phyloP scores from a whole-genome alignment of 805 yeast species.

The Metschnikowia anglica region DNA sequence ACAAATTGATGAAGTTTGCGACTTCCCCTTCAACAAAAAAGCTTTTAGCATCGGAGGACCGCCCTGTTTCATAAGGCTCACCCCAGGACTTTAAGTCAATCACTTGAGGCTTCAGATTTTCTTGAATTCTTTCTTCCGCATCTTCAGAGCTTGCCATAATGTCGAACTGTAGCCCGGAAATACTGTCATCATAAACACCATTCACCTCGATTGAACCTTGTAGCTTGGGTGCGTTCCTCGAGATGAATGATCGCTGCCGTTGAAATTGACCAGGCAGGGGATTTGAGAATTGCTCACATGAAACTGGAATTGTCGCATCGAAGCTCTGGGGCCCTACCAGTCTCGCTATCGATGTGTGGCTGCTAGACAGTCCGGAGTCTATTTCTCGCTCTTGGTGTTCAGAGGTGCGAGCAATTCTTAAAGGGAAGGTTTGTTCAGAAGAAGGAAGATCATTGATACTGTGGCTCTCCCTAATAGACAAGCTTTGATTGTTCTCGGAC shows the following conservation, averaged over 20 bases:
- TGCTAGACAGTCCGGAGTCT: neutral
- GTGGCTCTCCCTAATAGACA: too few species aligned
- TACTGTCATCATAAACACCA: neutral
- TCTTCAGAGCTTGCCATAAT: too few species aligned
- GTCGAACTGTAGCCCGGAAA: neutral
- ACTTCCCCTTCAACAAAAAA: neutral
- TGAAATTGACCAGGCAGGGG: neutral
- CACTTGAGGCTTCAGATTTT: neutral
- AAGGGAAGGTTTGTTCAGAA: neutral
- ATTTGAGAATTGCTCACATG: neutral
- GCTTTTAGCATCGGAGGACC: neutral
- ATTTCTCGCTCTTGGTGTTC: neutral
- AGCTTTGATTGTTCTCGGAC: neutral
- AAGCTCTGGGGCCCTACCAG: neutral
- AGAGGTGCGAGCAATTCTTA: neutral
- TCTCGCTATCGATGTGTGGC: neutral
- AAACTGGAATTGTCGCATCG: neutral
- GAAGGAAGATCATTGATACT: too few species aligned
- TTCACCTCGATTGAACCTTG: neutral
- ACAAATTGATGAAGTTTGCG: neutral
- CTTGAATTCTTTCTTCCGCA: neutral
- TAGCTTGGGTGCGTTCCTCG: neutral
- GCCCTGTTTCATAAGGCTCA: neutral
- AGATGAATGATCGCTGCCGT: neutral
- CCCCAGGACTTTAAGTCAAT: neutral